These are phyloP conservation scores for Chlorella sp. DNA, from an alignment of 139 green algal genomes.

Conservation along the genomic window DNA sequence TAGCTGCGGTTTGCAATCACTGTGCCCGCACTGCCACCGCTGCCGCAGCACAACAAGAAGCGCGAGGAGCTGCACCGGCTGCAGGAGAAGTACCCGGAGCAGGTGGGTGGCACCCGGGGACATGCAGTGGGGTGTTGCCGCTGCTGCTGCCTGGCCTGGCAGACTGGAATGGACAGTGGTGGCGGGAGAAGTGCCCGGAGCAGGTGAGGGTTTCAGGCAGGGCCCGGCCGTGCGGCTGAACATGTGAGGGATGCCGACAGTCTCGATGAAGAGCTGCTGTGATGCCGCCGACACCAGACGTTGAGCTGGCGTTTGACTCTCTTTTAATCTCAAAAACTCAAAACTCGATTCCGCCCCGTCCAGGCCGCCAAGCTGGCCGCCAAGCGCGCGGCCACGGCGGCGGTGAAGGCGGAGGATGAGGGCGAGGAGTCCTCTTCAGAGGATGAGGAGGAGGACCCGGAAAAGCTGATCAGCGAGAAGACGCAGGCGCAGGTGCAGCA, in stretches of 20 bases:
- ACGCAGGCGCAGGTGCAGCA: conserved; percentile 46
- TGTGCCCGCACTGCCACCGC: no score
- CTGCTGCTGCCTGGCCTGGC: not conserved
- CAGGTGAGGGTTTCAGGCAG: no score
- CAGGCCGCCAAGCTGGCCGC: not conserved
- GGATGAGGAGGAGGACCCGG: conserved; percentile 54
- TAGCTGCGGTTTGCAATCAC: no score
- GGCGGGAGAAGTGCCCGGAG: no score
- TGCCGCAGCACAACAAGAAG: conserved; percentile 82
- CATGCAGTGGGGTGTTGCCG: not conserved
- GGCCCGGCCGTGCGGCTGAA: no score
- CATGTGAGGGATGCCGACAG: no score
- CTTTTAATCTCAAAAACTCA: no score
- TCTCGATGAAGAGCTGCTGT: no score
- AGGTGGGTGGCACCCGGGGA: conserved; percentile 33
- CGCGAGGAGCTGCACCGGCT: conserved; percentile 83
- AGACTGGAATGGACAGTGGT: not conserved
- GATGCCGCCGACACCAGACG: no score
- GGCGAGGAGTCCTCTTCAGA: conserved; percentile 14
- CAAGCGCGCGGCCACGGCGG: not conserved
- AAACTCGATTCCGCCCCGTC: no score
- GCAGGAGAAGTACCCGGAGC: conserved; percentile 79
- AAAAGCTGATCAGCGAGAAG: conserved; percentile 57
- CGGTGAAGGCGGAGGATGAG: not conserved
- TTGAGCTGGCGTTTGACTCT: no score